A percentile compares a stretch with the other conserved stretches of the same genome.
These are phyloP conservation scores for Podaxis pistillaris DNA, from an alignment of 768 basidiomycete species.

Conservation along the genomic window DNA sequence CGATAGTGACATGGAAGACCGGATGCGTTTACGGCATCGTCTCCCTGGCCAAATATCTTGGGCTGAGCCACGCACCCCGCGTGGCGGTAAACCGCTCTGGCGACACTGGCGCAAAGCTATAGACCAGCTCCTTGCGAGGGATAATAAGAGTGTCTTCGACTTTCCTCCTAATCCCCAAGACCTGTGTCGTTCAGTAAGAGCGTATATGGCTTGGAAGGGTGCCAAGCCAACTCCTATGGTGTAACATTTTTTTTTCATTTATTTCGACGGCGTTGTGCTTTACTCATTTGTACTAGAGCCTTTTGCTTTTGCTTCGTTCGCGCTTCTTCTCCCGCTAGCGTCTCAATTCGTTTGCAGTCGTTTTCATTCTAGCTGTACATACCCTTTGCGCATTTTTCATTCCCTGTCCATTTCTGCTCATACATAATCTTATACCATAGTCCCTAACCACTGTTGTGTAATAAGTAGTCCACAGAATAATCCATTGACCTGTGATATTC, in stretches of 20 bases:
- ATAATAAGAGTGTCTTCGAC: slow-evolving; percentile 28
- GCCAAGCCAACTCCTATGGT: slow-evolving; percentile 1
- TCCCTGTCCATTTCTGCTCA: neutral
- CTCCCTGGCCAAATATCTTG: slow-evolving; percentile 49
- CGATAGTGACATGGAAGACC: slow-evolving; percentile 72
- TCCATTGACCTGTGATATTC: slow-evolving; percentile 1
- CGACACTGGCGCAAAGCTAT: slow-evolving; percentile 13
- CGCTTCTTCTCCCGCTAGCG: neutral
- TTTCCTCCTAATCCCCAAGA: slow-evolving; percentile 24
- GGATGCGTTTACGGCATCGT: slow-evolving; percentile 56
- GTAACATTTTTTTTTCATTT: slow-evolving; percentile 1
- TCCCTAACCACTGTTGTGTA: neutral
- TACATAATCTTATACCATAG: neutral
- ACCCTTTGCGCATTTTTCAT: neutral
- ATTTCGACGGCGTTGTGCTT: neutral
- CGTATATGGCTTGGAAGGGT: slow-evolving; percentile 52
- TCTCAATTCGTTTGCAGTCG: neutral
- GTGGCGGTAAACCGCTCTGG: slow-evolving; percentile 12
- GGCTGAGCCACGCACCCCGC: slow-evolving; percentile 39
- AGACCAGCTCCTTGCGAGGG: slow-evolving; percentile 6
- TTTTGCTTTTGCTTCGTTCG: neutral
- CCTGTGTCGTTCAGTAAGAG: slow-evolving; percentile 50
- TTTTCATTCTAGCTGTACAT: neutral
- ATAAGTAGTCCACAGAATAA: neutral
- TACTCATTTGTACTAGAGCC: neutral